Percentiles rank a stretch among this genome's conserved stretches.
Conservation (phyloP, 2,329 filamentous ascomycete species). For the Aspergillus uvarum region DNA sequence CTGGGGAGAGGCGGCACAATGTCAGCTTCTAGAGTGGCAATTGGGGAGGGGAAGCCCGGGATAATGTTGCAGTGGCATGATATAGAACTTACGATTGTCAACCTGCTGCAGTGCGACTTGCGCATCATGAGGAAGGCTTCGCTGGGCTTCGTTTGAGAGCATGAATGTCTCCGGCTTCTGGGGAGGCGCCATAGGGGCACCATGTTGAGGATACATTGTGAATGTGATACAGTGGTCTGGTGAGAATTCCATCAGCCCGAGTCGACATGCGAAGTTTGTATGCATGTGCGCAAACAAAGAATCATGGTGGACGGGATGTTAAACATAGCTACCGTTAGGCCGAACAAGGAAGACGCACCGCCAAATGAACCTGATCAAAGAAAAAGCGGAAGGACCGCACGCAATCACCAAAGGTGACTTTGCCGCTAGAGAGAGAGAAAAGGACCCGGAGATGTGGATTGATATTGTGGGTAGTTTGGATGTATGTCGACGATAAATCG, state of each 20-base stretch:
- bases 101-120: constrained; percentile 97
- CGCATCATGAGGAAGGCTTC: constrained; percentile 91
- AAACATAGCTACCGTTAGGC: constrained; percentile 1
- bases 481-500: constrained; percentile 16
- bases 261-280: constrained; percentile 21
- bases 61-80: not conserved
- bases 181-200: constrained; percentile 79
- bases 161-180: constrained; percentile 99
- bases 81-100: constrained; percentile 74
- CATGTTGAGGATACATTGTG: constrained; percentile 75
- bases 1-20: constrained; percentile 47
- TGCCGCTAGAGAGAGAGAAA: not conserved
- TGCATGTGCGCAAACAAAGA: constrained; percentile 16
- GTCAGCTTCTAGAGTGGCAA: not conserved
- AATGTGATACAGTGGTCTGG: constrained; percentile 13
- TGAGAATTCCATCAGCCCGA: constrained; percentile 20
- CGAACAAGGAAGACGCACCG: constrained; percentile 12
- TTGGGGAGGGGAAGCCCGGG: not conserved
- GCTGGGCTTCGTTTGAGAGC: constrained; percentile 94
- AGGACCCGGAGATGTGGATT: not conserved
- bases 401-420: not conserved
- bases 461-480: not conserved
- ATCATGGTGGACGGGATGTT: not conserved
- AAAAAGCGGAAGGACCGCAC: constrained; percentile 16
- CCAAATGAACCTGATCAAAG: constrained; percentile 14